A percentile compares a stretch with the other conserved stretches of the same genome.
These are phyloP conservation scores for Hypomyces perniciosus DNA, from an alignment of 2,329 filamentous ascomycete genomes.

Conservation along the genomic window DNA sequence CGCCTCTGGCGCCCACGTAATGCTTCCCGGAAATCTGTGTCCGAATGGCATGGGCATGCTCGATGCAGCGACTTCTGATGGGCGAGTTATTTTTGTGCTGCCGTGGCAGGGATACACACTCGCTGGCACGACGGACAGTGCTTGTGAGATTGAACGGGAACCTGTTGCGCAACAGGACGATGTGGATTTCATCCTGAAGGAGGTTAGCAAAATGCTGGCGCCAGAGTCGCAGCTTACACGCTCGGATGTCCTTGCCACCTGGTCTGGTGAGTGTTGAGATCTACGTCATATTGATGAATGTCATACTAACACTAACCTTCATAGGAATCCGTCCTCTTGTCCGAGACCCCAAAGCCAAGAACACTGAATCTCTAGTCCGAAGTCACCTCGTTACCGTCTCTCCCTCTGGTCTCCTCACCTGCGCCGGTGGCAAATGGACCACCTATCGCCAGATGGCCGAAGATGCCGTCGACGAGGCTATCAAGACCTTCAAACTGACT, in stretches of 20 bases:
- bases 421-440: constrained; percentile 82
- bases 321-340: constrained; percentile 68
- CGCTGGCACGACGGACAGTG: constrained; percentile 74
- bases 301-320: constrained; percentile 14
- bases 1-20: constrained; percentile 75
- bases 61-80: constrained; percentile 74
- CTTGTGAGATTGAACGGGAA: constrained; percentile 60
- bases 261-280: constrained; percentile 56
- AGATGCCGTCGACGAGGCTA: constrained; percentile 74
- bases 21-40: constrained; percentile 73
- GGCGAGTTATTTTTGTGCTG: constrained; percentile 82
- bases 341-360: constrained; percentile 72
- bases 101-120: constrained; percentile 85
- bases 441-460: constrained; percentile 87
- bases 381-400: constrained; percentile 76
- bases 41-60: constrained; percentile 78
- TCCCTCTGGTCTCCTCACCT: constrained; percentile 68
- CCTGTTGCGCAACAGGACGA: constrained; percentile 70
- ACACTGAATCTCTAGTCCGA: constrained; percentile 76
- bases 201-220: constrained; percentile 69
- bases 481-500: constrained; percentile 57
- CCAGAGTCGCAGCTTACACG: constrained; percentile 70
- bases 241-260: constrained; percentile 72
- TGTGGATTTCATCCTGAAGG: constrained; percentile 75
- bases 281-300: neutral